Base-by-base conservation (phyloP, 2,329 filamentous ascomycete genomes). In the Apiospora hydei region DNA sequence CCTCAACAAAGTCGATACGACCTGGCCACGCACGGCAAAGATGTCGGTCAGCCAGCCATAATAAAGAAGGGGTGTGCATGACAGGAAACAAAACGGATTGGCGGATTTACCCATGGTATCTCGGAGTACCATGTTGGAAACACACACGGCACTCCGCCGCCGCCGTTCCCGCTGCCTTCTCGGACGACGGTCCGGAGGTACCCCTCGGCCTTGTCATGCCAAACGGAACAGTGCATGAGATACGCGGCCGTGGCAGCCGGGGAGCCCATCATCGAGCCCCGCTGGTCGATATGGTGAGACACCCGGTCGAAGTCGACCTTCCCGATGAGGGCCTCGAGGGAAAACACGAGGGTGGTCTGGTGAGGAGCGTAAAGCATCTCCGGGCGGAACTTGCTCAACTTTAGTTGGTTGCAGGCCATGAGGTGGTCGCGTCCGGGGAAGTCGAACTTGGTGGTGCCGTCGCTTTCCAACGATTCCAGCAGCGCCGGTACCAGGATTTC, bases 221-320 rank as follows among this genome's bases (percentile, higher is more conserved):
- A 77, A 24, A 71, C 44, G 5, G 75, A 74, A 21, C 73, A 21
- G 46, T 77, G 69, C 72, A 77, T 75, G 43, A 77, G 71, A 34
- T 76, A 76, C 21, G 76, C 82, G 0, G 83, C 83, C 0, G 83
- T 85, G 0, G 83, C 81, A 1, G 82, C 81, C 7, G 83, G 83
- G 0, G 82, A 84, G 1, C 75, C 81, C 75, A 84, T 78, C 75
- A 84, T 81, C 8, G 76, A 77, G 1, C 81, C 82, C 67, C 77
- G 18, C 14, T 73, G 10, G 74, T 71, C 69, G 74, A 77, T 67
- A 82, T 80, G 21, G 83, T 8, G 80, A 14, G 71, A 72, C 6
- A 84, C 74, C 51, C 75, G 77, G 69, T 82, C 75, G 71, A 85
- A 85, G 49, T 84, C 79, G 26, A 82, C 74, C 44, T 73, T 77